Percentiles rank a stretch among this genome's conserved stretches.
phyloP scores from a whole-genome alignment of 1,284 basidiomycete species.

The Moesziomyces sp. region DNA sequence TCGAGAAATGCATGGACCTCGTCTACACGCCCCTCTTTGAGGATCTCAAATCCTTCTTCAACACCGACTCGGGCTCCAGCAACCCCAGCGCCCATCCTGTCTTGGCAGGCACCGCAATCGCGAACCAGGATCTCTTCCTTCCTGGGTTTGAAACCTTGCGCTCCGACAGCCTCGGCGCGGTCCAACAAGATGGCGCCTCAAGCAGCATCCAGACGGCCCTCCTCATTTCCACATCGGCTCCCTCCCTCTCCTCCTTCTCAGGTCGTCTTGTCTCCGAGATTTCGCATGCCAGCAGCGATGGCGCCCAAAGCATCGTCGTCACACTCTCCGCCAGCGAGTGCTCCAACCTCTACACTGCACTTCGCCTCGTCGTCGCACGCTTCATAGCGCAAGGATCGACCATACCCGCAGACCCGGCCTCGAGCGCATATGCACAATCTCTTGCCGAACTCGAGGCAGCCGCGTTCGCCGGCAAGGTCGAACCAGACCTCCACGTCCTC shows the following conservation, averaged over 20 bases:
- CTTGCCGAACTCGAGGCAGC: constrained; percentile 25
- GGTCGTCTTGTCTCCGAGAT: constrained; percentile 39
- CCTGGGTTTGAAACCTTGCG: constrained; percentile 34
- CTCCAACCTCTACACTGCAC: constrained; percentile 36
- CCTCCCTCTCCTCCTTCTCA: constrained; percentile 37
- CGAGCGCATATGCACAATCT: not conserved
- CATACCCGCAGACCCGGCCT: not conserved
- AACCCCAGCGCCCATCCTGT: not conserved
- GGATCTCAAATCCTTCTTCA: constrained; percentile 31
- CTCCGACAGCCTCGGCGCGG: not conserved
- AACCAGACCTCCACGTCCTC: constrained; percentile 35
- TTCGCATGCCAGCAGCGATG: constrained; percentile 9
- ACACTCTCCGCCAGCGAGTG: constrained; percentile 45
- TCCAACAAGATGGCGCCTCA: constrained; percentile 1
- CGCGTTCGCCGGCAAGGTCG: constrained; percentile 35
- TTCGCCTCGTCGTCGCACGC: constrained; percentile 41
- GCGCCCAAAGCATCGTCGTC: constrained; percentile 24
- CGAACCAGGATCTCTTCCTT: constrained; percentile 26
- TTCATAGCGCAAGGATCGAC: constrained; percentile 36
- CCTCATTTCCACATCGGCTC: constrained; percentile 42
- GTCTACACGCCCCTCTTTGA: constrained; percentile 36
- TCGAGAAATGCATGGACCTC: constrained; percentile 30
- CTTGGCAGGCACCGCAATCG: constrained; percentile 3
- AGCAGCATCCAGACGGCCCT: constrained; percentile 46
- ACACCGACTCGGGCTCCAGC: not conserved